phyloP scores from a whole-genome alignment of 768 basidiomycete genomes.

The Boletus tomentosulus region DNA sequence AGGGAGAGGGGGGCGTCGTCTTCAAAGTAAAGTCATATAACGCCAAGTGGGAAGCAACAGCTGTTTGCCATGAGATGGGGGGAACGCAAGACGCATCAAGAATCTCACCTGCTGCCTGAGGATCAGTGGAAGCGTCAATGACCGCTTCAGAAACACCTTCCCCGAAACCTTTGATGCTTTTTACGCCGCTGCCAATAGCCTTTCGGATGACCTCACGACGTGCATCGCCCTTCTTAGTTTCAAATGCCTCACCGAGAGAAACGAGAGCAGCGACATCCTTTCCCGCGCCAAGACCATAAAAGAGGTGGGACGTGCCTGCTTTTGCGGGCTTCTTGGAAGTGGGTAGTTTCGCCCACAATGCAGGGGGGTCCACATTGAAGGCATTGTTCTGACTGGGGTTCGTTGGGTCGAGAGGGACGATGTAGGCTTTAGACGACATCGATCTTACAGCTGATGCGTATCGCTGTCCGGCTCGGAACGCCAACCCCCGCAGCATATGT shows the following conservation, averaged over 20 bases:
- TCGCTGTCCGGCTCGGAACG: constrained; percentile 15
- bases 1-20: constrained; percentile 61
- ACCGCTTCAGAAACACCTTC: constrained; percentile 59
- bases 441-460: constrained; percentile 26
- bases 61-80: constrained; percentile 31
- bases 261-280: constrained; percentile 48
- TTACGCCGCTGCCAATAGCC: constrained; percentile 69
- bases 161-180: constrained; percentile 54
- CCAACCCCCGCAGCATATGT: constrained; percentile 16
- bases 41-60: constrained; percentile 75
- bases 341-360: constrained; percentile 53
- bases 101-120: constrained; percentile 68
- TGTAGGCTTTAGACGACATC: constrained; percentile 53
- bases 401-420: constrained; percentile 56
- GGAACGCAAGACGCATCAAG: background rate
- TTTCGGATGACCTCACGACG: constrained; percentile 67
- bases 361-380: constrained; percentile 40
- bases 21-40: constrained; percentile 75
- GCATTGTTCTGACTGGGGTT: constrained; percentile 26
- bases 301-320: constrained; percentile 59
- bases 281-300: constrained; percentile 49
- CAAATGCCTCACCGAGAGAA: constrained; percentile 55
- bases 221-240: constrained; percentile 38
- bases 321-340: constrained; percentile 48
- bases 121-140: constrained; percentile 62